These are phyloP conservation scores for Candida hungchunana DNA, from an alignment of 805 yeast species.

Conservation along the genomic window DNA sequence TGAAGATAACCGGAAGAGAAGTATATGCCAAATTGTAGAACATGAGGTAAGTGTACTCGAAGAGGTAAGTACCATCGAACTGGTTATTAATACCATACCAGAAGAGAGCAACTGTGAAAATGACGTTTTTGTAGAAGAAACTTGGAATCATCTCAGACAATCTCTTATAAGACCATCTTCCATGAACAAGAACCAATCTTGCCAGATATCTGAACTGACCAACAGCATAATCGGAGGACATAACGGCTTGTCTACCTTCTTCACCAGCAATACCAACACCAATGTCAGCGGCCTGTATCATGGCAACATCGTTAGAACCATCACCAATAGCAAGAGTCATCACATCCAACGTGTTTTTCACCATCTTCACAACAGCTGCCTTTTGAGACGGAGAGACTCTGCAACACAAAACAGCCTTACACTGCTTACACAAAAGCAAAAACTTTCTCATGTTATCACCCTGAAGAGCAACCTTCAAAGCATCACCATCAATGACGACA, in stretches of 20 bases:
- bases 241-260: conserved; percentile 84
- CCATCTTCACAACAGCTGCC: conserved; percentile 85
- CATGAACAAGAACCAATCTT: conserved; percentile 67
- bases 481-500: conserved; percentile 75
- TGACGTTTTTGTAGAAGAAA: conserved; percentile 76
- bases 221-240: conserved; percentile 83
- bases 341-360: conserved; percentile 65
- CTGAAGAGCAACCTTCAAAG: conserved; percentile 49
- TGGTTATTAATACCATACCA: conserved; percentile 76
- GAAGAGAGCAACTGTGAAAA: conserved; percentile 66
- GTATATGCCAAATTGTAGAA: conserved; percentile 81
- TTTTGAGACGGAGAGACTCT: conserved; percentile 97
- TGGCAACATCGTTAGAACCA: conserved; percentile 85
- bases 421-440: conserved; percentile 68
- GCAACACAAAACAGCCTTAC: conserved; percentile 89
- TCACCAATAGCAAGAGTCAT: conserved; percentile 84
- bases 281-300: conserved; percentile 84
- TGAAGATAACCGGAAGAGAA: conserved; percentile 71
- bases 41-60: conserved; percentile 75
- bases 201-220: conserved; percentile 76
- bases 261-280: conserved; percentile 76
- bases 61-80: conserved; percentile 77
- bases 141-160: conserved; percentile 79
- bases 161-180: conserved; percentile 82
- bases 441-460: conserved; percentile 49